These are phyloP conservation scores for Chrysanthemum makinoi DNA, from an alignment of 129 eudicot species.

Conservation along the genomic window DNA sequence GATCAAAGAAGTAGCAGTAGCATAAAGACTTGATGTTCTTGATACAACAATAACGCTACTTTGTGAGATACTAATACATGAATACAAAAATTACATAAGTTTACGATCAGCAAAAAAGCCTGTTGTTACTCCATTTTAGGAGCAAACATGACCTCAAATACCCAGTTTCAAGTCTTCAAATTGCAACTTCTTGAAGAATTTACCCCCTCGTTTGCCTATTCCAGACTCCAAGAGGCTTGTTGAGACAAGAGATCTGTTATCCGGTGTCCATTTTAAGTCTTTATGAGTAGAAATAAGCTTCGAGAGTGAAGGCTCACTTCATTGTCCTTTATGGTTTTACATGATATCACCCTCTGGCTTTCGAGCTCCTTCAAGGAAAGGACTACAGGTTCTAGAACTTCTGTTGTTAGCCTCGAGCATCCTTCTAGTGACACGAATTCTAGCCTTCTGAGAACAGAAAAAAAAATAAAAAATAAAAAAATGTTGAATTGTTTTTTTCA, in stretches of 20 bases:
- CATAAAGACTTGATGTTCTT: conserved; percentile 21
- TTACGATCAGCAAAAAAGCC: conserved; percentile 2
- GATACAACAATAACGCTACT: conserved; percentile 17
- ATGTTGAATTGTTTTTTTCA: neutral
- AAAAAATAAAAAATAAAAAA: neutral
- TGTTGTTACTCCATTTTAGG: neutral
- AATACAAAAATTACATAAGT: neutral
- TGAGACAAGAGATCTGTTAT: conserved; percentile 54
- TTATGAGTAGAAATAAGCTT: conserved; percentile 57
- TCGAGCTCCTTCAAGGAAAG: conserved; percentile 58
- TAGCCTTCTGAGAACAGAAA: conserved; percentile 51
- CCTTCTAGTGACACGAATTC: conserved; percentile 66
- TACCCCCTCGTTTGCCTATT: conserved; percentile 73
- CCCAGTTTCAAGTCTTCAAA: conserved; percentile 19
- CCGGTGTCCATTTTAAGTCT: conserved; percentile 75
- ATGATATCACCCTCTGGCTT: conserved; percentile 69
- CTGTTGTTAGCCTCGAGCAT: conserved; percentile 67
- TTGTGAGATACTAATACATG: neutral
- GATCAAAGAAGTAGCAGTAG: neutral
- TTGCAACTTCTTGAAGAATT: conserved; percentile 67
- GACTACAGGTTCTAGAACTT: conserved; percentile 57
- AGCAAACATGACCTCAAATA: conserved; percentile 8
- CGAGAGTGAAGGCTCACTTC: conserved; percentile 63
- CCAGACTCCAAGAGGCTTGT: conserved; percentile 63
- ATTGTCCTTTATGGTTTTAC: conserved; percentile 64